Evolutionary conservation across 2,329 filamentous ascomycete genomes (phyloP).

Genomic region (Colletotrichum theobromicola): DNA sequence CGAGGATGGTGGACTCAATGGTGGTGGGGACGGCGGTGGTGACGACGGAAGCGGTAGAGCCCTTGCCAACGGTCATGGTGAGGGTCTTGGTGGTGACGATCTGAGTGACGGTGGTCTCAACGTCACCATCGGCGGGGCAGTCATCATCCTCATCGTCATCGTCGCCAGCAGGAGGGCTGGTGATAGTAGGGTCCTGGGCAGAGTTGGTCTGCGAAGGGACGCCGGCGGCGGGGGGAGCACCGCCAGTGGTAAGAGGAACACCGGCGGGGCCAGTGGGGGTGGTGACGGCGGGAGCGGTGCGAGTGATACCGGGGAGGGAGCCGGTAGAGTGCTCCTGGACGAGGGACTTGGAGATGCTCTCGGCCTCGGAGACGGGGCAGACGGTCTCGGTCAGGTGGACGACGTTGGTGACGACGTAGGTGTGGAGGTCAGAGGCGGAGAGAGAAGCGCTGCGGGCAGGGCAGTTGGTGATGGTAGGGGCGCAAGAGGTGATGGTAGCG

Average conservation of each 20-base stretch:
- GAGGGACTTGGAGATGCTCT: slow-evolving; percentile 44
- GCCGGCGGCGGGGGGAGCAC: slow-evolving; percentile 16
- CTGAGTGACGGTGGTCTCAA: slow-evolving; percentile 28
- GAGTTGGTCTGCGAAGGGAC: slow-evolving; percentile 23
- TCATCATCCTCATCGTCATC: slow-evolving; percentile 15
- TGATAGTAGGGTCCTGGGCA: slow-evolving; percentile 22
- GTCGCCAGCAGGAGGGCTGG: slow-evolving; percentile 1
- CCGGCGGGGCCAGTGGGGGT: slow-evolving; percentile 23
- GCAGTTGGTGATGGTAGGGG: slow-evolving; percentile 63
- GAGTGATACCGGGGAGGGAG: slow-evolving; percentile 41
- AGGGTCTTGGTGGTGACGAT: slow-evolving; percentile 35
- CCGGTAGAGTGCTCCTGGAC: slow-evolving; percentile 39
- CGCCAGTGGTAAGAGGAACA: slow-evolving; percentile 40
- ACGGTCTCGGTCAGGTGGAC: slow-evolving; percentile 45
- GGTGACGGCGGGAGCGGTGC: slow-evolving; percentile 32
- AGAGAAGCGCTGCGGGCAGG: slow-evolving; percentile 40
- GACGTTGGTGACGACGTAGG: slow-evolving; percentile 42
- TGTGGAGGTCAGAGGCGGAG: slow-evolving; percentile 38
- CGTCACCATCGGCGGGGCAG: slow-evolving; percentile 16
- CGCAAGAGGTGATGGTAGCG: slow-evolving; percentile 64
- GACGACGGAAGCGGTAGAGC: slow-evolving; percentile 36
- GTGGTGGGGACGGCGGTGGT: slow-evolving; percentile 50
- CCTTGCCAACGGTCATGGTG: slow-evolving; percentile 39
- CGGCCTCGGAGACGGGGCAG: slow-evolving; percentile 50
- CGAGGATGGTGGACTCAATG: slow-evolving; percentile 41